phyloP scores from a whole-genome alignment of 495 filamentous ascomycete species.

The Stereocaulon alpinum region DNA sequence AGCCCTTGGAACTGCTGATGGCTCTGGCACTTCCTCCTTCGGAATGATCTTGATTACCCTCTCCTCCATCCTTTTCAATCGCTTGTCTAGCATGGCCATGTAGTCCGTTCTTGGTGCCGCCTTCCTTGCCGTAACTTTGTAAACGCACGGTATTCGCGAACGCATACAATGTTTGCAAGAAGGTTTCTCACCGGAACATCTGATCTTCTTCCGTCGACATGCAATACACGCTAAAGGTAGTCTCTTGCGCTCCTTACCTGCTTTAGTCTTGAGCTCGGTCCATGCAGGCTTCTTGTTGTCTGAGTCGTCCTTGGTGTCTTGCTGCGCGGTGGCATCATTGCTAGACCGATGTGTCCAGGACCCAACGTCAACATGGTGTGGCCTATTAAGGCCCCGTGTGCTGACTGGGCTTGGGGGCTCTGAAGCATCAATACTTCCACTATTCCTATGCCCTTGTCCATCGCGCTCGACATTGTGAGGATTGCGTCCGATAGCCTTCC shows the following conservation, averaged over 20 bases:
- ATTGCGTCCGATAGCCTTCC: not conserved
- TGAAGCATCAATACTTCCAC: slow-evolving; percentile 28
- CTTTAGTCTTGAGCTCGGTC: slow-evolving; percentile 96
- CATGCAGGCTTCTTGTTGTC: slow-evolving; percentile 58
- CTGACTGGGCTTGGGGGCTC: slow-evolving; percentile 38
- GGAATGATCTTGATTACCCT: slow-evolving; percentile 93
- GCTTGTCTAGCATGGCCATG: slow-evolving; percentile 97
- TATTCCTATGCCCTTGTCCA: slow-evolving; percentile 12
- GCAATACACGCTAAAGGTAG: slow-evolving; percentile 92
- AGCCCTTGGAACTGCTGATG: slow-evolving; percentile 56
- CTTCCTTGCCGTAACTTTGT: slow-evolving; percentile 92
- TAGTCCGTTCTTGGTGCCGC: slow-evolving; percentile 95
- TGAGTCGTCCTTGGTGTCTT: slow-evolving; percentile 41
- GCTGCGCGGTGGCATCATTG: slow-evolving; percentile 23
- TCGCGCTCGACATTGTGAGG: slow-evolving; percentile 1
- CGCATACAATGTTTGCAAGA: slow-evolving; percentile 94
- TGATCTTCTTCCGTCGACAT: slow-evolving; percentile 93
- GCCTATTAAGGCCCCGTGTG: slow-evolving; percentile 32
- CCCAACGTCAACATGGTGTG: slow-evolving; percentile 4
- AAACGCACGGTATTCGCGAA: slow-evolving; percentile 93
- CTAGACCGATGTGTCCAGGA: slow-evolving; percentile 6
- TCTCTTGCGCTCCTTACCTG: slow-evolving; percentile 90
- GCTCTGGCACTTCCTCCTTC: slow-evolving; percentile 58
- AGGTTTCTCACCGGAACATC: slow-evolving; percentile 94
- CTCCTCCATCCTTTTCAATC: slow-evolving; percentile 92